These are phyloP conservation scores for Nitzschia putrida DNA, from an alignment of 108 stramenopile genomes.

Conservation along the genomic window DNA sequence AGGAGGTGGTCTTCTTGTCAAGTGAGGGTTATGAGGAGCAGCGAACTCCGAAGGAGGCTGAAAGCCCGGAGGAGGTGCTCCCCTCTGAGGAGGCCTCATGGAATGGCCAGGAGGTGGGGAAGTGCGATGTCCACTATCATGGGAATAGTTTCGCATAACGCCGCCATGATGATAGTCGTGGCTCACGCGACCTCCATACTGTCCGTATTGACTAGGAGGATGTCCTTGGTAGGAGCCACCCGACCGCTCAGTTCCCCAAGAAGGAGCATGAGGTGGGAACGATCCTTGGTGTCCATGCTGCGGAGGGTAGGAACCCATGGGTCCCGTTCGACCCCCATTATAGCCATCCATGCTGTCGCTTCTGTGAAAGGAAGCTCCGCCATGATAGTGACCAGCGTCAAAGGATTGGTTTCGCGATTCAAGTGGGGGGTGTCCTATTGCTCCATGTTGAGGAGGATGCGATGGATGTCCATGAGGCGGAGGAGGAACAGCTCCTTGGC, in stretches of 20 bases:
- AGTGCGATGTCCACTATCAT: constrained; percentile 46
- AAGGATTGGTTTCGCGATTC: constrained; percentile 70
- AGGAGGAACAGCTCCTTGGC: neutral
- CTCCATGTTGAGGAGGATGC: constrained; percentile 17
- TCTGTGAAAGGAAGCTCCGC: constrained; percentile 44
- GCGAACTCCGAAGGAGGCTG: constrained; percentile 54
- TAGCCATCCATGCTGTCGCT: constrained; percentile 54
- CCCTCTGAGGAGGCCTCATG: constrained; percentile 2
- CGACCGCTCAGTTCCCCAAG: constrained; percentile 42
- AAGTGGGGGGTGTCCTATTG: constrained; percentile 21
- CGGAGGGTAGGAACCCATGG: constrained; percentile 10
- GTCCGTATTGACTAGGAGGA: constrained; percentile 10
- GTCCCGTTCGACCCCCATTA: constrained; percentile 19
- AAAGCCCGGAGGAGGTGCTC: constrained; percentile 48
- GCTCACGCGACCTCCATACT: constrained; percentile 4
- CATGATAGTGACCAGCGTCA: constrained; percentile 58
- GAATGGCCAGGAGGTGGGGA: constrained; percentile 46
- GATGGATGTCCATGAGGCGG: neutral
- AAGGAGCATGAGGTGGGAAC: constrained; percentile 49
- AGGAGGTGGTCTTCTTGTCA: constrained; percentile 41
- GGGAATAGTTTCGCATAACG: constrained; percentile 56
- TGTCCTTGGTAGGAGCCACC: constrained; percentile 24
- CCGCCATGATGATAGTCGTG: constrained; percentile 28
- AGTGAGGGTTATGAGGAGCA: constrained; percentile 39
- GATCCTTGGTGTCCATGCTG: constrained; percentile 32